phyloP scores from a whole-genome alignment of 257 asterid genomes.

The Handroanthus guayacan region DNA sequence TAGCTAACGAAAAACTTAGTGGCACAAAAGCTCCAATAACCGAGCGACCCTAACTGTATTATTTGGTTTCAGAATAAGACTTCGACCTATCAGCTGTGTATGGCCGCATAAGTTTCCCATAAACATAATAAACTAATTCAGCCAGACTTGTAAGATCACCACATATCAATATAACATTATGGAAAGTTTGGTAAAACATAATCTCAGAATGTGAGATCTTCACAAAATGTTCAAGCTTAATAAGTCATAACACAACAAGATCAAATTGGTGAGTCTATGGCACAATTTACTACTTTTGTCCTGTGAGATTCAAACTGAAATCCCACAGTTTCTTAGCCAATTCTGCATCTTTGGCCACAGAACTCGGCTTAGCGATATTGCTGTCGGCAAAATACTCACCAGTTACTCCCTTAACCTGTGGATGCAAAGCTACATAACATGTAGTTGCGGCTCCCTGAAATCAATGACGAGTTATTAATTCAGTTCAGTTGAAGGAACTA shows the following conservation, averaged over 20 bases:
- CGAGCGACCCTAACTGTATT: too few species aligned
- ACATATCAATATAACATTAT: too few species aligned
- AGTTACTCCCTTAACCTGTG: conserved; percentile 68
- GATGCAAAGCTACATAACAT: conserved; percentile 80
- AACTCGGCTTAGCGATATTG: conserved; percentile 42
- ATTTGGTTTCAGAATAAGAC: too few species aligned
- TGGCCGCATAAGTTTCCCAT: too few species aligned
- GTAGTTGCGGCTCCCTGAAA: conserved; percentile 70
- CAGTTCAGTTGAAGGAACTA: background rate
- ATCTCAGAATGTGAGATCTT: too few species aligned
- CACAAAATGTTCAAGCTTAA: too few species aligned
- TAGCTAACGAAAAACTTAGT: too few species aligned
- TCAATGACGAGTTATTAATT: background rate
- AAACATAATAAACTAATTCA: too few species aligned
- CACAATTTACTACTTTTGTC: conserved; percentile 47
- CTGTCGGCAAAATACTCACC: conserved; percentile 72
- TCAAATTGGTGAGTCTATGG: conserved; percentile 6
- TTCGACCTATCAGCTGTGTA: too few species aligned
- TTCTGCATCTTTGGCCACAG: conserved; percentile 53
- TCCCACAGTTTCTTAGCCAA: conserved; percentile 83
- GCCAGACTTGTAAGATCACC: too few species aligned
- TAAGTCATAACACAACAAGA: background rate
- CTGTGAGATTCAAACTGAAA: conserved; percentile 61
- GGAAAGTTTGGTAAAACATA: too few species aligned
- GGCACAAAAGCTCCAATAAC: too few species aligned